Base-by-base conservation (phyloP, 257 asterid species). In the Hygrophila difformis region DNA sequence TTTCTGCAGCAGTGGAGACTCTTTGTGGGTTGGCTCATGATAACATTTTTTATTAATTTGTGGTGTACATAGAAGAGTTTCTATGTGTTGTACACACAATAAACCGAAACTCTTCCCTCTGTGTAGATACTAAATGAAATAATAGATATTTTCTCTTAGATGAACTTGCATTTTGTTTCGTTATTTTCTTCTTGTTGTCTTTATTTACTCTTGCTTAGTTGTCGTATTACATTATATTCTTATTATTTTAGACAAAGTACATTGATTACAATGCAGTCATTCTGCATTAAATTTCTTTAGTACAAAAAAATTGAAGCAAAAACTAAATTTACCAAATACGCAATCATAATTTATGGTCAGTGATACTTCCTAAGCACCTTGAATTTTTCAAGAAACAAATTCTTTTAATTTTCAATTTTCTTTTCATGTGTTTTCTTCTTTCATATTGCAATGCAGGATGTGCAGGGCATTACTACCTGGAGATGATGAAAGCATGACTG, bases 381-480 rank as follows among this genome's bases (percentile, higher is more conserved):
- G 47, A 38, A 39, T 14, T 38, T 31, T 34, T 11, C 34, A 28
- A 16, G 39, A 59, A 18, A 49, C 26, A n/a, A 22, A 42, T 6
- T 19, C 13, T 56, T 21, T 63, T 39, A 22, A 51, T 36, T 15
- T 60, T 16, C 8, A 31, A 3, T 39, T 16, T 9, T 38, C 36
- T 51, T 37, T 60, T 66, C 53, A 53, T 50, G 26, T 40, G 37
- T 62, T 56, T 7, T 17, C 40, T 46, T 63, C 18, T 52, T 47
- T 55, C 41, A 24, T 19, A 53, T 46, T 45, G 44, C 38, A 43
- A 39, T 56, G 57, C 85, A 91, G 99, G 76, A 86, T 83, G 99
- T 91, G 95, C 66, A 78, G 80, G 66, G 93, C 99, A 51, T 77
- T 91, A 65, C 67, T 91, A 42, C 99, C 95, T 3, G 99, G 89